Evolutionary conservation across 1,284 basidiomycete genomes (phyloP), one percentile per base, ranked within the genome.

Genomic region (Porogramme epimiltina): DNA sequence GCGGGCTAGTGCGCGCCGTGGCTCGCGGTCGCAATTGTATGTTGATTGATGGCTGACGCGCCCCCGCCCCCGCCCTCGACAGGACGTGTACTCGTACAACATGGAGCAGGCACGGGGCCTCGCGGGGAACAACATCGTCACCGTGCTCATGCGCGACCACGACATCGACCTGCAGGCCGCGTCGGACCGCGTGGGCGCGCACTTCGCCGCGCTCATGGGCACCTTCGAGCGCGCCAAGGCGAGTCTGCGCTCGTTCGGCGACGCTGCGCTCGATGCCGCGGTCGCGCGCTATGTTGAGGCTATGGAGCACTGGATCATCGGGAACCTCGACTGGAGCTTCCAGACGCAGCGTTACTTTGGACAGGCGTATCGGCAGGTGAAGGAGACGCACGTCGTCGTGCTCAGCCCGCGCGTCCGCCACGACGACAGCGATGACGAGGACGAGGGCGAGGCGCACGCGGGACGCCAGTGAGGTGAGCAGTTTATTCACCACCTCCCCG

Each of bases 41-140:
- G 22, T 18, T 26, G 36, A 28, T 19, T 45, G 38, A 47, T 37
- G 13, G 13, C 15, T 23, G 9, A 31, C 28, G 9, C 28, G 28
- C 28, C 28, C 28, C 28, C n/a, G n/a, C n/a, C n/a, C n/a, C 28
- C 28, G 8, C 24, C 10, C 18, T 26, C 26, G n/a, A 4, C 49
- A 76, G 73, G 74, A 76, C 54, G 60, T 75, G 15, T 76, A 75
- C 60, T 76, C 74, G 9, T 77, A 74, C 57, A 70, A 72, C 51
- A 70, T 70, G 63, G 75, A 76, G 54, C 69, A 73, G 40, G 66
- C 68, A 2, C 62, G 65, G 38, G 73, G 74, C 4, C 61, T 70
- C 34, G 65, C 62, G 26, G 70, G 68, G 33, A 73, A 73, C 62
- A 77, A 77, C 60, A 68, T 73, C 57, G 62, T 77, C 42, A 72